Percentiles rank a stretch among this genome's conserved stretches.
phyloP scores from a whole-genome alignment of 139 green algal genomes.

The Mychonastes homosphaera region DNA sequence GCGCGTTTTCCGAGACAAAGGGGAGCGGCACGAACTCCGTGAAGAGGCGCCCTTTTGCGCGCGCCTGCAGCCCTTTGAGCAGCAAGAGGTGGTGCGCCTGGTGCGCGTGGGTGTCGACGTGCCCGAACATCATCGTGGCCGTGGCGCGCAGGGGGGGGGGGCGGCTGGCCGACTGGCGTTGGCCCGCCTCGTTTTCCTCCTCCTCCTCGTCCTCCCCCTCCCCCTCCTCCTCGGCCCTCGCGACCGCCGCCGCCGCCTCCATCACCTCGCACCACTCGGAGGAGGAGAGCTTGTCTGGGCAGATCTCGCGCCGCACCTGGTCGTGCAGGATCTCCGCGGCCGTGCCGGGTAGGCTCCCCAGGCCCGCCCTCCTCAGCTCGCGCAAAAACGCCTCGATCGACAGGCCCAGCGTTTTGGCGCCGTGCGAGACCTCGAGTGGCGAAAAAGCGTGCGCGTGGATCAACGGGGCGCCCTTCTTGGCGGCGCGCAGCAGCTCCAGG shows the following conservation, averaged over 20 bases:
- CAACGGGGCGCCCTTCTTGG: slow-evolving; percentile 52
- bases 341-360: slow-evolving; percentile 73
- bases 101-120: slow-evolving; percentile 42
- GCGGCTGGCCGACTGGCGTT: no score
- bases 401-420: slow-evolving; percentile 44
- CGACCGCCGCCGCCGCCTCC: slow-evolving; percentile 55
- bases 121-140: slow-evolving; percentile 85
- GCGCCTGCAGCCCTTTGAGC: slow-evolving; percentile 47
- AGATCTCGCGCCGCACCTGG: slow-evolving; percentile 47
- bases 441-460: slow-evolving; percentile 86
- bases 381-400: slow-evolving; percentile 37
- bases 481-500: slow-evolving; percentile 56
- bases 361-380: slow-evolving; percentile 42
- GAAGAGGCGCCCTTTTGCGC: slow-evolving; percentile 24
- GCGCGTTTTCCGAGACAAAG: slow-evolving; percentile 89
- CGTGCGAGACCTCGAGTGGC: slow-evolving; percentile 58
- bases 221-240: no score
- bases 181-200: no score
- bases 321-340: slow-evolving; percentile 81
- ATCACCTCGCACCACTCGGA: slow-evolving; percentile 60
- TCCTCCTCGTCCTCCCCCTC: no score
- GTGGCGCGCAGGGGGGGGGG: slow-evolving; percentile 73
- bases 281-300: slow-evolving; percentile 74
- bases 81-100: slow-evolving; percentile 64
- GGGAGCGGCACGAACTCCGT: slow-evolving; percentile 88